These are phyloP conservation scores for Collariella sp. DNA, from an alignment of 495 filamentous ascomycete genomes.

Conservation along the genomic window DNA sequence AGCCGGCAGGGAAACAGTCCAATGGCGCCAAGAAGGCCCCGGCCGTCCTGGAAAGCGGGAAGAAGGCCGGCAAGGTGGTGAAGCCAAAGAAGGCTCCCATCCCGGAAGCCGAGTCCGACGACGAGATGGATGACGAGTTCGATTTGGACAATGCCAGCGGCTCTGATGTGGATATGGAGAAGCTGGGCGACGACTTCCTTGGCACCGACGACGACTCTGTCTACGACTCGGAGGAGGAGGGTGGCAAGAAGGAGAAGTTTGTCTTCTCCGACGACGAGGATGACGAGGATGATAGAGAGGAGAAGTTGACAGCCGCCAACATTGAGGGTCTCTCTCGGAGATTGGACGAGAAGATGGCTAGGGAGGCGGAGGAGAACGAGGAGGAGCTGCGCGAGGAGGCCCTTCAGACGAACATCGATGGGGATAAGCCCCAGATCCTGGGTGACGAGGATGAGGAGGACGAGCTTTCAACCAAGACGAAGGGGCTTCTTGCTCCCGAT, in stretches of 20 bases:
- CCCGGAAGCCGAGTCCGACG: conserved; percentile 42
- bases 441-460: conserved; percentile 47
- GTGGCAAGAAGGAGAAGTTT: conserved; percentile 50
- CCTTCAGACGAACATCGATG: conserved; percentile 88
- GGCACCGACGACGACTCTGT: conserved; percentile 54
- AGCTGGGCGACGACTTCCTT: conserved; percentile 49
- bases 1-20: conserved; percentile 28
- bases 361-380: conserved; percentile 68
- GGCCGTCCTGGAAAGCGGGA: conserved; percentile 25
- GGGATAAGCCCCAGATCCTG: conserved; percentile 67
- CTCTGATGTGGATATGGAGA: conserved; percentile 31
- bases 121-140: conserved; percentile 42
- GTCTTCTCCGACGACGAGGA: conserved; percentile 97
- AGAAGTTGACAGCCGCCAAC: conserved; percentile 89
- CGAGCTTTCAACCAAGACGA: conserved; percentile 37
- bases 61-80: conserved; percentile 33
- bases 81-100: conserved; percentile 41
- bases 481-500: conserved; percentile 65
- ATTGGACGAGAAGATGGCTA: conserved; percentile 59
- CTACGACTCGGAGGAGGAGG: conserved; percentile 65
- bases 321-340: conserved; percentile 83
- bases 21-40: conserved; percentile 27
- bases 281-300: conserved; percentile 79
- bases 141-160: conserved; percentile 52
- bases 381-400: conserved; percentile 78